Base-by-base conservation (phyloP, 805 yeast genomes). In the Lipomyces oligophaga region DNA sequence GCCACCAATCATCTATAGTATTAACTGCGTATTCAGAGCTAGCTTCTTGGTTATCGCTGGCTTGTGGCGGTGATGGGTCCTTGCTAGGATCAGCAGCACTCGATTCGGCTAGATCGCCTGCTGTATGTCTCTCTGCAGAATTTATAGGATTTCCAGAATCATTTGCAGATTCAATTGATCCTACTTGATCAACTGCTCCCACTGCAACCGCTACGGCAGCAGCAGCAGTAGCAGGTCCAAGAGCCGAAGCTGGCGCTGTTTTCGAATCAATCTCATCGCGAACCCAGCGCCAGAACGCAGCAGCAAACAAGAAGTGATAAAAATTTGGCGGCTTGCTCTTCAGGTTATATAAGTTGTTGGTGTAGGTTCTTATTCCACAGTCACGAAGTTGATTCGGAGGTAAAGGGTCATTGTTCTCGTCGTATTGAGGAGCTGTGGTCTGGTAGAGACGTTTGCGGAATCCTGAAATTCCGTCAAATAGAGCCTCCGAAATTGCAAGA, bases 251-350 rank as follows among this genome's bases (percentile, higher is more conserved):
- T 20, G 30, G 34, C n/a, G 40, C 42, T 5, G 54, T 45, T 36
- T 40, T 39, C 24, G 36, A 28, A 18, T 49, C 54, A 26, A 50
- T 37, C 34, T 46, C 47, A 32, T 50, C 55, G n/a, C 55, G 42
- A 6, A 50, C 52, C 55, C 55, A 50, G 18, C 55, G 46, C 55
- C 55, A 50, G 34, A 50, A 50, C 3, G 55, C 55, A 21, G 55
- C 55, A n/a, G 55, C 55, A 21, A 50, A 50, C 15, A 50, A 40
- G 36, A 32, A 50, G 35, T 50, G 55, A 25, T 50, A 50, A 36
- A 39, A 50, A 22, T 50, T 50, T 15, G 38, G 38, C 10, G 55
- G 55, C 52, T 47, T 46, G 16, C 32, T 15, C 30, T 42, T 42
- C 28, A 50, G 28, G 19, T 33, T 35, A 41, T 50, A 47, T 24